Percentiles rank a stretch among this genome's conserved stretches.
These are phyloP conservation scores for Elsinoe ampelina DNA, from an alignment of 2,329 filamentous ascomycete species.

Conservation along the genomic window DNA sequence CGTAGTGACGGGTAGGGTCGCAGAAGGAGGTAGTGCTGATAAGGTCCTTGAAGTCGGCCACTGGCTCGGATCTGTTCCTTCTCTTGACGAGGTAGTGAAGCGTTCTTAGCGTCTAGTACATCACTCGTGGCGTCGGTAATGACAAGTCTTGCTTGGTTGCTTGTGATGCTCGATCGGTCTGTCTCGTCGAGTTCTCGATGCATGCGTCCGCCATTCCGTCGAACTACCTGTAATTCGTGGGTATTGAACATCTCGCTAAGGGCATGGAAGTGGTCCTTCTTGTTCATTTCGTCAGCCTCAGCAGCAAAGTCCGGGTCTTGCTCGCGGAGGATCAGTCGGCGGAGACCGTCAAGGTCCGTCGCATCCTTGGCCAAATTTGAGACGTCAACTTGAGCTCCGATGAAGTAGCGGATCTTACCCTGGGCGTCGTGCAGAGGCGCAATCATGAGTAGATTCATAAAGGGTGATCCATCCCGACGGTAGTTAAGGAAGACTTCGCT, in stretches of 20 bases:
- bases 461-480: conserved; percentile 64
- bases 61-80: background rate
- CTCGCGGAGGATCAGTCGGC: conserved; percentile 26
- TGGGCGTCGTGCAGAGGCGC: conserved; percentile 60
- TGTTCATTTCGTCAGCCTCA: conserved; percentile 26
- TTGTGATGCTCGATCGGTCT: conserved; percentile 30
- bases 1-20: conserved; percentile 56
- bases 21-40: conserved; percentile 50
- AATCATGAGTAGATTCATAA: conserved; percentile 70
- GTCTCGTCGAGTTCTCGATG: conserved; percentile 43
- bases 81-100: background rate
- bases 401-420: conserved; percentile 57
- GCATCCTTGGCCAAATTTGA: conserved; percentile 59
- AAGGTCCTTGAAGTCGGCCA: conserved; percentile 10
- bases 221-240: conserved; percentile 55
- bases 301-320: conserved; percentile 25
- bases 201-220: conserved; percentile 54
- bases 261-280: conserved; percentile 56
- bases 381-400: conserved; percentile 65
- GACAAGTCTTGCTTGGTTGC: conserved; percentile 37
- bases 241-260: conserved; percentile 62
- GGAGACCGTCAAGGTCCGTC: conserved; percentile 54
- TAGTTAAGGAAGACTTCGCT: conserved; percentile 68
- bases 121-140: conserved; percentile 40
- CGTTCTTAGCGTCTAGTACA: conserved; percentile 14